Base-by-base conservation (phyloP, 164 flowering plant species). In the Vitis rupestris region DNA sequence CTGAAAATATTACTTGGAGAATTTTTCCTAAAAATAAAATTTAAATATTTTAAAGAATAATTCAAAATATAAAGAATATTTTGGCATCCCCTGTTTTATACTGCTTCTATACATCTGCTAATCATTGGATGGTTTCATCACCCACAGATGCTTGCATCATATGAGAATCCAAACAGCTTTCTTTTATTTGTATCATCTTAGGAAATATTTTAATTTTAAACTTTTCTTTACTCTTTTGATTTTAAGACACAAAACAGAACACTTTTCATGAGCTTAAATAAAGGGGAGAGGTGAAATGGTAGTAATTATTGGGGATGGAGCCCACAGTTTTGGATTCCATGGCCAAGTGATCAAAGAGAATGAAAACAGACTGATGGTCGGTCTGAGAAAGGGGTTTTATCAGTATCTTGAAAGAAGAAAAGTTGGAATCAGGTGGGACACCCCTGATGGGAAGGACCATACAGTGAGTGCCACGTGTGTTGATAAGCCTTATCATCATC, bases 401-500 rank as follows among this genome's bases (percentile, higher is more conserved):
- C 68, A 62, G 69, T 65, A 76, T 76, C 79, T 65, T 29, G 29
- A 44, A 37, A 68, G 59, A 23, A 9, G 31, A 1, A 47, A 54
- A 63, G 61, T 1, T n/a, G 51, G 67, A 65, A 48, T 44, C 16
- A 1, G 14, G 60, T 37, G 60, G 59, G 64, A 27, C 56, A 70
- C 59, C 30, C 30, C 8, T 30, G 8, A 17, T 60, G 12, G 48
- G 44, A 37, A 15, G 7, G 15, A 31, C 66, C 72, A 70, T 55
- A 15, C 53, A 7, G 9, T 14, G 10, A 3, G 1, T 27, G 72
- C 62, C 76, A 74, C 54, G 68, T 64, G 60, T 74, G 0, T 56
- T 55, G 76, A 68, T 67, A 73, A 73, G 71, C 70, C 16, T 67
- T 62, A 63, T 64, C 74, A 12, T 68, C 57, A 10, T 48, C 56